Base-by-base conservation (phyloP, 2,329 filamentous ascomycete genomes). In the Diaporthe humulicola region DNA sequence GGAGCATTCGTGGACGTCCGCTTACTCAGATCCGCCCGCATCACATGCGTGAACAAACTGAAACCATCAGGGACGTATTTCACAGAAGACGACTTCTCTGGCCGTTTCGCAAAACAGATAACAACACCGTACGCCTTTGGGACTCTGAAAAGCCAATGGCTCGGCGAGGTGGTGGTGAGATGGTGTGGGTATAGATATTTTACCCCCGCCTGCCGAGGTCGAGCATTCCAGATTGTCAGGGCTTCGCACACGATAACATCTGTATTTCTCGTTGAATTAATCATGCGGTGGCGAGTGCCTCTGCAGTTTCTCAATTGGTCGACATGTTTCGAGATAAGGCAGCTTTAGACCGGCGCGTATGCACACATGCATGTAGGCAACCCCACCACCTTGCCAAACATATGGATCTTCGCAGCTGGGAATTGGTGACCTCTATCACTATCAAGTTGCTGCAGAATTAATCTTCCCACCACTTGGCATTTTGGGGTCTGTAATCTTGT, bases 401-500 rank as follows among this genome's bases (percentile, higher is more conserved):
- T 50, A 50, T 25, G 22, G 48, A 33, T 36, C 61, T 38, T 22
- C 36, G 42, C 42, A 36, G 28, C 42, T 50, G 28, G 9, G 25
- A 25, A 38, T n/a, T 14, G 19, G 36, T 50, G 7, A 25, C 28
- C 22, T 66, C 8, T 9, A 4, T 52, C 61, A 38, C 30, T 25
- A 30, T 25, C 42, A 36, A 38, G 5, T 12, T 28, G 38, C 4
- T 52, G 61, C 61, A 52, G 61, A 3, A 25, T 25, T 52, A 52
- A 67, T 52, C 22, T 67, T 52, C 45, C 45, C 15, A 52, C 28
- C 3, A n/a, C 61, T 67, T 67, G 61, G 61, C 61, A 67, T 67
- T 17, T 38, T 36, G 30, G 25, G 25, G n/a, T 30, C 40, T 45
- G 60, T 28, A 64, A 48, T 48, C 10, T 48, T n/a, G 61, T 67